Evolutionary conservation across 1,284 basidiomycete species (phyloP).

Genomic region (Xerocomus amazonicus): DNA sequence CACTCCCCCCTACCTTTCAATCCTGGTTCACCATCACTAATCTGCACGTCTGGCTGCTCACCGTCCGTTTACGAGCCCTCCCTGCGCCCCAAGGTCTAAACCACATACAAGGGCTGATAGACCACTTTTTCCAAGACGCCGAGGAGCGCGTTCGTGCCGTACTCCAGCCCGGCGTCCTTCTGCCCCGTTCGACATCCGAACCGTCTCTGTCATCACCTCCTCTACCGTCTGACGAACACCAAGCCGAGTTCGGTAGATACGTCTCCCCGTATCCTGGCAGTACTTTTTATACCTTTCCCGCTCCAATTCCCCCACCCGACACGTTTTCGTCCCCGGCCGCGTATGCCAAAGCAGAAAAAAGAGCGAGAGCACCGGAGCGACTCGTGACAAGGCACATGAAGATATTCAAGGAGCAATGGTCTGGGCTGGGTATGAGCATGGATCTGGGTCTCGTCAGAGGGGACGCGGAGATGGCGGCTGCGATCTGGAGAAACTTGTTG

Average conservation of each 20-base stretch:
- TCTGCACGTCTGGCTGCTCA: conserved; percentile 89
- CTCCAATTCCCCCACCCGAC: conserved; percentile 29
- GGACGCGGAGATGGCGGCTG: conserved; percentile 81
- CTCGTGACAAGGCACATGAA: conserved; percentile 91
- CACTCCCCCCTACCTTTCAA: conserved; percentile 91
- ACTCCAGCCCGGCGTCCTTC: conserved; percentile 54
- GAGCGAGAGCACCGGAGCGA: conserved; percentile 64
- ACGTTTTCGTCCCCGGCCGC: conserved; percentile 23
- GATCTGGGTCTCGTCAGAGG: conserved; percentile 75
- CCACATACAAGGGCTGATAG: conserved; percentile 81
- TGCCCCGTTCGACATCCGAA: conserved; percentile 20
- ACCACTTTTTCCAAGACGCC: conserved; percentile 95
- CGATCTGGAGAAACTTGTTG: conserved; percentile 91
- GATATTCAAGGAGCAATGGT: conserved; percentile 90
- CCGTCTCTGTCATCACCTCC: conserved; percentile 34
- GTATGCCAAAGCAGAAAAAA: conserved; percentile 32
- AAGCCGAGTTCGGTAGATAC: conserved; percentile 12
- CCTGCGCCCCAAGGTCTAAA: conserved; percentile 61
- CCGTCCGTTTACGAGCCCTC: conserved; percentile 84
- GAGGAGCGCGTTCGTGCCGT: conserved; percentile 87
- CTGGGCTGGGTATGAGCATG: conserved; percentile 77
- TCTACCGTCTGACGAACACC: conserved; percentile 31
- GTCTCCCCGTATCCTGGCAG: conserved; percentile 31
- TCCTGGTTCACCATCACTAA: conserved; percentile 97
- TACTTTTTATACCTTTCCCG: conserved; percentile 51